A percentile compares a stretch with the other conserved stretches of the same genome.
These are phyloP conservation scores for Stagonosporopsis rhizophila DNA, from an alignment of 2,329 filamentous ascomycete species.

Conservation along the genomic window DNA sequence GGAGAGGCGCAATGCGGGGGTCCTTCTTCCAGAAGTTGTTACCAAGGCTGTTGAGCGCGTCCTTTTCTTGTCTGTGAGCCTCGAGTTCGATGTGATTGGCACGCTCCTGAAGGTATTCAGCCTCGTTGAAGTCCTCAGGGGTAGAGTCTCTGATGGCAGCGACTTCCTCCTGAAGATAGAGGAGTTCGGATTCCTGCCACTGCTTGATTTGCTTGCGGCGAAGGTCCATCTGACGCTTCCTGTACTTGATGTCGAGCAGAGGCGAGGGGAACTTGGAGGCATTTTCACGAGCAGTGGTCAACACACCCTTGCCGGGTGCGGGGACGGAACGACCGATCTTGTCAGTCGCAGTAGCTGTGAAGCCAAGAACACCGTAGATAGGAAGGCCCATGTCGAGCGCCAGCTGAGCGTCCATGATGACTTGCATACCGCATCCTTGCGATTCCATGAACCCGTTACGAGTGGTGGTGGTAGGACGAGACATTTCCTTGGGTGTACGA, in stretches of 20 bases:
- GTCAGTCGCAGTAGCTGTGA: slow-evolving; percentile 96
- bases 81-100: slow-evolving; percentile 86
- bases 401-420: slow-evolving; percentile 97
- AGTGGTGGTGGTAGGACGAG: slow-evolving; percentile 93
- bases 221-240: slow-evolving; percentile 90
- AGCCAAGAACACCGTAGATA: slow-evolving; percentile 91
- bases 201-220: slow-evolving; percentile 93
- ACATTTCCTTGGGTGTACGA: slow-evolving; percentile 96
- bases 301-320: slow-evolving; percentile 93
- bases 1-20: slow-evolving; percentile 88
- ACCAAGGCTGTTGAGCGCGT: slow-evolving; percentile 88
- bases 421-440: slow-evolving; percentile 95
- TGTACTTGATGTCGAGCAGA: slow-evolving; percentile 96
- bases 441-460: slow-evolving; percentile 99
- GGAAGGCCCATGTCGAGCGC: slow-evolving; percentile 98
- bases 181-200: slow-evolving; percentile 93
- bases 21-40: slow-evolving; percentile 99
- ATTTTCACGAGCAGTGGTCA: slow-evolving; percentile 92
- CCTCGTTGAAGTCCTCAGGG: slow-evolving; percentile 75
- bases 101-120: slow-evolving; percentile 85
- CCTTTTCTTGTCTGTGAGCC: slow-evolving; percentile 88
- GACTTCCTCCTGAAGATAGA: slow-evolving; percentile 92
- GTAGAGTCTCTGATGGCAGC: slow-evolving; percentile 80
- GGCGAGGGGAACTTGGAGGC: slow-evolving; percentile 93
- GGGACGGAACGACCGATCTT: slow-evolving; percentile 99